phyloP scores from a whole-genome alignment of 208 protist species.

The Trypanosoma cruzi region DNA sequence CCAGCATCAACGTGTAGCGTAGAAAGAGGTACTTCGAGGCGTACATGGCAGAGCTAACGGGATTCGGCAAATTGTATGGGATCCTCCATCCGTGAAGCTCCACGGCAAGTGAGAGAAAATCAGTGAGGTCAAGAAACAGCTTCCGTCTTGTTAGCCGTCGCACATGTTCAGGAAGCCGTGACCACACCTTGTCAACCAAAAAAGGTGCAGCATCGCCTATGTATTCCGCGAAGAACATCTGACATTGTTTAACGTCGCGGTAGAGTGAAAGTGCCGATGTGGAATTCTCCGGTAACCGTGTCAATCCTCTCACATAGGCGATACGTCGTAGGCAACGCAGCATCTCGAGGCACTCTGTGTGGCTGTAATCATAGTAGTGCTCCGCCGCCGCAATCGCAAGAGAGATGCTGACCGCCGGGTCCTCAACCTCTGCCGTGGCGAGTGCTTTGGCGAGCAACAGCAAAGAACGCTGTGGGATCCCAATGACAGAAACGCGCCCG shows the following conservation, averaged over 20 bases:
- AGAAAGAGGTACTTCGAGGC: constrained; percentile 83
- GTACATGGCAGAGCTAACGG: constrained; percentile 61
- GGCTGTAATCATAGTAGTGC: constrained; percentile 64
- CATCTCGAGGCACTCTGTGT: constrained; percentile 72
- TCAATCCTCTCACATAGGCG: constrained; percentile 60
- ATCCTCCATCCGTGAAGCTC: constrained; percentile 56
- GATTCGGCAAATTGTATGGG: constrained; percentile 67
- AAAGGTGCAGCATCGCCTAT: constrained; percentile 66
- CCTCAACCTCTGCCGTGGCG: constrained; percentile 69
- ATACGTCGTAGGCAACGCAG: constrained; percentile 82
- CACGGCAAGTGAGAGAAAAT: constrained; percentile 70
- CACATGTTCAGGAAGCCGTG: constrained; percentile 73
- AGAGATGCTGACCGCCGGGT: constrained; percentile 71
- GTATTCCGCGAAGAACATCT: constrained; percentile 51
- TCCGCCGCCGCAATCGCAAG: constrained; percentile 78
- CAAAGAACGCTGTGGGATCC: constrained; percentile 54
- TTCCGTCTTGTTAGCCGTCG: constrained; percentile 48
- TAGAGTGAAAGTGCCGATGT: constrained; percentile 38
- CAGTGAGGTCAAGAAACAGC: constrained; percentile 78
- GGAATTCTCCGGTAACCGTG: constrained; percentile 25
- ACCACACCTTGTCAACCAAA: constrained; percentile 75
- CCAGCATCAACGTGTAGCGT: constrained; percentile 63
- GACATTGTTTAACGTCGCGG: constrained; percentile 38
- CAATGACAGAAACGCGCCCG: constrained; percentile 45
- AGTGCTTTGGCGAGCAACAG: constrained; percentile 69